Evolutionary conservation across 2,329 filamentous ascomycete species (phyloP).

Genomic region (Penicillium glabrum): DNA sequence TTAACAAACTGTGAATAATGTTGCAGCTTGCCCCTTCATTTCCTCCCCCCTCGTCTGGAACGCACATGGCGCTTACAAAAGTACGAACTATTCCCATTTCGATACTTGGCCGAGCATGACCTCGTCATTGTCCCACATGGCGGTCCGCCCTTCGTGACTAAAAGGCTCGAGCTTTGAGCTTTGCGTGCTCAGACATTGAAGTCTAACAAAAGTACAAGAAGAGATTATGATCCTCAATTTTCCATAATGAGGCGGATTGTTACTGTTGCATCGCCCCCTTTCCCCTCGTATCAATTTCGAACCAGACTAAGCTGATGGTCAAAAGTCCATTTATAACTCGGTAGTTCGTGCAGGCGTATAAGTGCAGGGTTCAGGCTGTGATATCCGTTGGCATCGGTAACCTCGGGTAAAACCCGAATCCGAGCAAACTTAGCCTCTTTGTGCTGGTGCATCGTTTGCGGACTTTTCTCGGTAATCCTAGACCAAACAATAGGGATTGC

Average conservation of each 20-base stretch:
- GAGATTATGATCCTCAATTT: not conserved
- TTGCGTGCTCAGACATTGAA: not conserved
- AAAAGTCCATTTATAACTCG: not conserved
- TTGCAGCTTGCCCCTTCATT: not conserved
- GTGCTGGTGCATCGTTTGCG: not conserved
- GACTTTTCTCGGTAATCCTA: not conserved
- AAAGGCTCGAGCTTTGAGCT: not conserved
- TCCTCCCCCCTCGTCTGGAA: not conserved
- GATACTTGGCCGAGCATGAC: slow-evolving; percentile 1
- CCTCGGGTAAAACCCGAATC: not conserved
- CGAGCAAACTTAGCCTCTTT: not conserved
- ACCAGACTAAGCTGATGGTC: not conserved
- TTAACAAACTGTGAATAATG: not conserved
- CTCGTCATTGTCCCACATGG: slow-evolving; percentile 4
- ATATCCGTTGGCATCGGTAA: not conserved
- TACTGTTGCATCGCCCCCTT: not conserved
- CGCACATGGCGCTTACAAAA: slow-evolving; percentile 8
- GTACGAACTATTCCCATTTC: slow-evolving; percentile 16
- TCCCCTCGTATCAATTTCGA: not conserved
- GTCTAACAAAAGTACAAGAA: not conserved
- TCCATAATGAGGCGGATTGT: not conserved
- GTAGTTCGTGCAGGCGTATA: not conserved
- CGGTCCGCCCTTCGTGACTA: not conserved
- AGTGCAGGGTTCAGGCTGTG: not conserved
- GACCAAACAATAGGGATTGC: not conserved